Percentiles rank a stretch among this genome's conserved stretches.
Conservation (phyloP, 1,284 basidiomycete species). For the Kalmanozyma brasiliensis region DNA sequence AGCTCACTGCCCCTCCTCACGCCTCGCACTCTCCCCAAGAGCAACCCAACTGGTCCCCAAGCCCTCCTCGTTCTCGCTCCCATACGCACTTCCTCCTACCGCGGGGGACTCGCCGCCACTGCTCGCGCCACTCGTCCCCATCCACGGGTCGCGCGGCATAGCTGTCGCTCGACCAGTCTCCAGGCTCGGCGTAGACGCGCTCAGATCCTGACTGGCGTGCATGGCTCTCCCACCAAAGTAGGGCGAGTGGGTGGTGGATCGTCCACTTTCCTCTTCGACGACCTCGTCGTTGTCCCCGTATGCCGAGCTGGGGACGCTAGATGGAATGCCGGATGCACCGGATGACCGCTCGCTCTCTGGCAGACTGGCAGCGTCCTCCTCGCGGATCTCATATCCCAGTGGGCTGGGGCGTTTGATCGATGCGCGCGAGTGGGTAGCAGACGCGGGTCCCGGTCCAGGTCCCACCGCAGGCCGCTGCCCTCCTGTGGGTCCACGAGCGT, state of each 20-base stretch:
- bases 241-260: conserved; percentile 29
- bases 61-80: conserved; percentile 28
- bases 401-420: conserved; percentile 34
- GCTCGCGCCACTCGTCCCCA: conserved; percentile 30
- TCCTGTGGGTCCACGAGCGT: too few relatives aligned
- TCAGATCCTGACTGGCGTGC: conserved; percentile 19
- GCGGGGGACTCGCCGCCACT: conserved; percentile 32
- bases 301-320: conserved; percentile 50
- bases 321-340: conserved; percentile 49
- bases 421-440: conserved; percentile 44
- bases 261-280: conserved; percentile 32
- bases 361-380: conserved; percentile 41
- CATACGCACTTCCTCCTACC: conserved; percentile 12
- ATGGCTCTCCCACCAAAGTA: conserved; percentile 29
- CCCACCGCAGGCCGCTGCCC: conserved; percentile 24
- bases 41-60: conserved; percentile 50
- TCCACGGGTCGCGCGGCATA: conserved; percentile 26
- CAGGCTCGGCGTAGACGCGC: conserved; percentile 14
- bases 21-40: conserved; percentile 29
- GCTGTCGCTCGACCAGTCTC: conserved; percentile 1
- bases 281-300: conserved; percentile 45
- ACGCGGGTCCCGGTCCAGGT: conserved; percentile 53
- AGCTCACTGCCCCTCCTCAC: neutral
- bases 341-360: conserved; percentile 46
- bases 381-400: conserved; percentile 37